Evolutionary conservation across 495 filamentous ascomycete species (phyloP), one percentile per base, ranked within the genome.

Genomic region (Podospora bellae-mahoneyi): DNA sequence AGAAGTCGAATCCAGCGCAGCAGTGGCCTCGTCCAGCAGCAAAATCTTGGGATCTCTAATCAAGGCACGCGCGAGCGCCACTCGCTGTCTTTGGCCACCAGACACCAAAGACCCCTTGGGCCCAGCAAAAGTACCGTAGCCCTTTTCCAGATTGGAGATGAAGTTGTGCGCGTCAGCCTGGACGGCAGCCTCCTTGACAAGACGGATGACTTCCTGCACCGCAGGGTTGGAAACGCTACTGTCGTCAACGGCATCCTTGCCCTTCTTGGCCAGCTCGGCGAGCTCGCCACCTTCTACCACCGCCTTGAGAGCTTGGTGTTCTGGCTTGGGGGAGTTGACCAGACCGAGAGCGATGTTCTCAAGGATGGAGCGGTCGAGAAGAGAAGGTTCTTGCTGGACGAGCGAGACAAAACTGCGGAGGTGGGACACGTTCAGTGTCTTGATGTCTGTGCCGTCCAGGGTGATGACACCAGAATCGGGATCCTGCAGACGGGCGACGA

Each of bases 1-100:
- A n/a, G 90, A 92, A 71, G 92, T 92, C 44, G 93, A 94, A 76
- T 98, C 94, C 15, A 98, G 83, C 3, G 93, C 92, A 16, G 90
- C 91, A 0, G 94, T 97, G 48, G 94, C 94, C 77, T 98, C 94
- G 75, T 98, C 94, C 20, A 98, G 86, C 2, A 98, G 78, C 2
- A 98, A 83, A 72, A 98, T 74, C 77, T 93, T 92, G 1, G 94
- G 94, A 72, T 97, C 89, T 57, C 87, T 90, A 56, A 97, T 90
- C 64, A 98, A 87, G 30, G 93, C 93, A 73, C 94, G 84, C 3
- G 94, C 94, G 60, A 88, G 80, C 5, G 88, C 85, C 4, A 92
- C 71, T 39, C 90, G 78, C 69, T 92, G 89, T 23, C 84, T 83
- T 65, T 92, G 85, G 0, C 86, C 86, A 59, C 86, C 86, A 20